Conservation (phyloP, 2,329 filamentous ascomycete genomes). For the Albifimbria verrucaria region DNA sequence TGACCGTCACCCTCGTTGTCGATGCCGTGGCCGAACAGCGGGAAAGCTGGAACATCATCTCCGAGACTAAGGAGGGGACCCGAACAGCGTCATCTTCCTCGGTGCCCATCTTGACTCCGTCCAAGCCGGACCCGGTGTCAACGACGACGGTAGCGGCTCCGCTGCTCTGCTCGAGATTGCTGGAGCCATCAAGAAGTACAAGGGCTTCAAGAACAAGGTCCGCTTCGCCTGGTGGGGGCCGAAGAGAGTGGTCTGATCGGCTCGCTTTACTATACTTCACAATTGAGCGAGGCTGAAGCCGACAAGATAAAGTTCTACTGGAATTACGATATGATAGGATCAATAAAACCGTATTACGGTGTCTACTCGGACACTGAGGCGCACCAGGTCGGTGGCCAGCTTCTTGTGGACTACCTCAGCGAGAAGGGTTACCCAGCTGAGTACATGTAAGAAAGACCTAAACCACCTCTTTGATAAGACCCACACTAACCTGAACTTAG, state of each 20-base stretch:
- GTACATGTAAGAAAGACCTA: constrained; percentile 15
- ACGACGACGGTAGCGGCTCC: constrained; percentile 36
- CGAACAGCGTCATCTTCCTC: constrained; percentile 35
- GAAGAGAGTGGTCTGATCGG: constrained; percentile 29
- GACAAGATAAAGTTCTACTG: constrained; percentile 27
- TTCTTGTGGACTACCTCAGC: constrained; percentile 26
- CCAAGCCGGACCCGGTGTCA: constrained; percentile 33
- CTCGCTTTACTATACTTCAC: constrained; percentile 2
- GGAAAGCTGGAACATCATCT: constrained; percentile 34
- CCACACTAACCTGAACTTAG: not conserved
- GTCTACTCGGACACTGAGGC: constrained; percentile 38
- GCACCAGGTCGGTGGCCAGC: constrained; percentile 31
- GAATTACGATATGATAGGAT: constrained; percentile 26
- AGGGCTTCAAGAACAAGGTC: constrained; percentile 34
- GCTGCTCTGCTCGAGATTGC: constrained; percentile 32
- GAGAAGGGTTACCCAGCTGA: constrained; percentile 9
- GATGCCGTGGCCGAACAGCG: constrained; percentile 29
- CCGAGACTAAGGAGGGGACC: constrained; percentile 38
- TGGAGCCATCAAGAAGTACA: constrained; percentile 28
- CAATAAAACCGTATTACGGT: constrained; percentile 32
- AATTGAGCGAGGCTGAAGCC: constrained; percentile 14
- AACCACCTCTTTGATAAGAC: not conserved
- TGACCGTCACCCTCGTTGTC: constrained; percentile 27
- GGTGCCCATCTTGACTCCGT: constrained; percentile 38
- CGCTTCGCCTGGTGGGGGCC: constrained; percentile 38